These are phyloP conservation scores for Termitomyces sp. DNA, from an alignment of 768 basidiomycete species.

Conservation along the genomic window DNA sequence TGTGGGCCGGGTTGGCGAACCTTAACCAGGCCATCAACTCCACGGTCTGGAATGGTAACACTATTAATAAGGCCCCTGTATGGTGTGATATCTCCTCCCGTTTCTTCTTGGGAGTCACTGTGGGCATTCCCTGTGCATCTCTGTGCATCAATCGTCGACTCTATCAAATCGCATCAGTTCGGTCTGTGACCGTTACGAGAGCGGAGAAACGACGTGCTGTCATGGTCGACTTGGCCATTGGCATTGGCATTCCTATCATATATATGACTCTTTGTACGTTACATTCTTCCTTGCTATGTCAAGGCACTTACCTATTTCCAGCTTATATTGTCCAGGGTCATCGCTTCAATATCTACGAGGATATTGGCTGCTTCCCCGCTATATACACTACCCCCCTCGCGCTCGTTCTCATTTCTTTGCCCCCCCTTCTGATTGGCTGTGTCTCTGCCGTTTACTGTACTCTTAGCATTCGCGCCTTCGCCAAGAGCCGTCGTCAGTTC, in stretches of 20 bases:
- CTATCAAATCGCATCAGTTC: slow-evolving; percentile 54
- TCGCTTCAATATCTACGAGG: slow-evolving; percentile 45
- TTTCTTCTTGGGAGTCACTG: slow-evolving; percentile 39
- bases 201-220: slow-evolving; percentile 48
- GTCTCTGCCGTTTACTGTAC: slow-evolving; percentile 36
- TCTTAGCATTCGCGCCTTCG: slow-evolving; percentile 34
- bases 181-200: slow-evolving; percentile 46
- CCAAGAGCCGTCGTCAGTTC: slow-evolving; percentile 35
- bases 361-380: slow-evolving; percentile 43
- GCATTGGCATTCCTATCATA: slow-evolving; percentile 50
- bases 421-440: slow-evolving; percentile 38
- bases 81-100: slow-evolving; percentile 64
- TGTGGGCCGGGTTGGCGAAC: slow-evolving; percentile 59
- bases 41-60: slow-evolving; percentile 64
- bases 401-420: slow-evolving; percentile 30
- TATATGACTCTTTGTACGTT: slow-evolving; percentile 21
- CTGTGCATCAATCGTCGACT: slow-evolving; percentile 64
- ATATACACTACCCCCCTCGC: slow-evolving; percentile 33
- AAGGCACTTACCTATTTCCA: slow-evolving; percentile 18
- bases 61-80: slow-evolving; percentile 49
- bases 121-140: slow-evolving; percentile 51
- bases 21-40: slow-evolving; percentile 64
- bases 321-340: slow-evolving; percentile 45
- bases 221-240: slow-evolving; percentile 48
- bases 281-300: not conserved